A percentile compares a stretch with the other conserved stretches of the same genome.
Conservation (phyloP, 345 rosid genomes). For the Citrus maxima region DNA sequence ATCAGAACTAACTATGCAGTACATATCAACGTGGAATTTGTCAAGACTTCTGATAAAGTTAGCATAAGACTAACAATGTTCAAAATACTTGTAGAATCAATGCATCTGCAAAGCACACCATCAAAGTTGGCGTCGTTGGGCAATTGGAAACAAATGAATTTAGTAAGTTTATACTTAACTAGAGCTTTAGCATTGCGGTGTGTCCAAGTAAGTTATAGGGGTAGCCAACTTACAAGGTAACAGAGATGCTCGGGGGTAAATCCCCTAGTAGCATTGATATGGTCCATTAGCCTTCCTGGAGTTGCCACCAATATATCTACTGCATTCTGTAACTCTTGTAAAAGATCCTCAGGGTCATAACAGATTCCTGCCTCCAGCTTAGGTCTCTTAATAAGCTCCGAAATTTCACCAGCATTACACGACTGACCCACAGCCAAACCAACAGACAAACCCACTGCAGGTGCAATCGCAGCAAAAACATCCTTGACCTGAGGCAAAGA, state of each 20-base stretch:
- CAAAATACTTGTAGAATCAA: not conserved
- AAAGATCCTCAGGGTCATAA: conserved; percentile 65
- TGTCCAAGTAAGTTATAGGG: not conserved
- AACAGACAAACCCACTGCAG: conserved; percentile 91
- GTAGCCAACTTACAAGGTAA: conserved; percentile 69
- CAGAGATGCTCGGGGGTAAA: conserved; percentile 91
- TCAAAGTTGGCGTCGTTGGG: not conserved
- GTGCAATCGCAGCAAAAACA: conserved; percentile 88
- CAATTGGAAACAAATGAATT: not conserved
- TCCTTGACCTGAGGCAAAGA: conserved; percentile 66
- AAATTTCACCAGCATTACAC: conserved; percentile 79
- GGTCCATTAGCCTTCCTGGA: conserved; percentile 99
- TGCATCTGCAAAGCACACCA: not conserved
- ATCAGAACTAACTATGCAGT: not conserved
- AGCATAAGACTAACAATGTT: not conserved
- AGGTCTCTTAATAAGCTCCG: conserved; percentile 70
- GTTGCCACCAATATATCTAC: conserved; percentile 96
- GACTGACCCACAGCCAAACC: conserved; percentile 96
- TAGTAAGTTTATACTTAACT: not conserved
- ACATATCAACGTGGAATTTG: not conserved
- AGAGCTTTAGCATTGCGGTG: conserved; percentile 2
- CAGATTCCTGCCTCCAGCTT: conserved; percentile 81
- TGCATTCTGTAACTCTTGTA: conserved; percentile 51
- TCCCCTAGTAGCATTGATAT: conserved; percentile 76
- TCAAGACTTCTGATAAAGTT: not conserved